Base-by-base conservation (phyloP, 768 basidiomycete species). In the Hygrophorus russula region DNA sequence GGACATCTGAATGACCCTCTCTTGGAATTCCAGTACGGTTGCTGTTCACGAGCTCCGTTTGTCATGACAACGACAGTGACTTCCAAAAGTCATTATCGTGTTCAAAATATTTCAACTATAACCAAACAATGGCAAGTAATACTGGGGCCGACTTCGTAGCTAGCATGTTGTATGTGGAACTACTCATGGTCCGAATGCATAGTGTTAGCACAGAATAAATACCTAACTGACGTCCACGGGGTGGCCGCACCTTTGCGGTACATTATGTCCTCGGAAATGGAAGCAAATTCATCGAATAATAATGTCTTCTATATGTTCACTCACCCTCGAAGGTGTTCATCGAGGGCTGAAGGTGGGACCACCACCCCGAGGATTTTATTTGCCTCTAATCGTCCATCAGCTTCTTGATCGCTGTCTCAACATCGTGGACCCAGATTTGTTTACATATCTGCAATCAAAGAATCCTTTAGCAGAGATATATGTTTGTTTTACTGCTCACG, bases 221-320 rank as follows among this genome's bases (percentile, higher is more conserved):
- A 10, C 86, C 87, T 91, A 49, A 4, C n/a, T n/a, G 42, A 98
- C 54, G 93, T 99, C 6, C 94, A 99, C 63, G 96, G 96, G 24
- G 96, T 99, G 29, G 91, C 93, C 15, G 96, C 96, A 2, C 96
- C 96, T 0, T 99, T 98, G 61, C 72, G 98, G 20, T 99, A 96
- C 57, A 90, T 87, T 9, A 88, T 98, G 79, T 93, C 96, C 5
- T 91, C 91, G 8, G 91, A 99, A 60, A 63, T 98, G 13, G 96
- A 99, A 61, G 96, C 96, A 87, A 83, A 53, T 99, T 99, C 58
- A 96, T 98, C 51, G 94, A 97, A 64, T 80, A 82, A 45, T 81
- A 76, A 8, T 97, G 93, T 63, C 96, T 94, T 7, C 64, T 91
- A n/a, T 99, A 98, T 57, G 93, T 98, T 6, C 88, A 93, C 93